A percentile compares a stretch with the other conserved stretches of the same genome.
Evolutionary conservation across 2,329 filamentous ascomycete species (phyloP).

Genomic region (Claviceps fusiformis): DNA sequence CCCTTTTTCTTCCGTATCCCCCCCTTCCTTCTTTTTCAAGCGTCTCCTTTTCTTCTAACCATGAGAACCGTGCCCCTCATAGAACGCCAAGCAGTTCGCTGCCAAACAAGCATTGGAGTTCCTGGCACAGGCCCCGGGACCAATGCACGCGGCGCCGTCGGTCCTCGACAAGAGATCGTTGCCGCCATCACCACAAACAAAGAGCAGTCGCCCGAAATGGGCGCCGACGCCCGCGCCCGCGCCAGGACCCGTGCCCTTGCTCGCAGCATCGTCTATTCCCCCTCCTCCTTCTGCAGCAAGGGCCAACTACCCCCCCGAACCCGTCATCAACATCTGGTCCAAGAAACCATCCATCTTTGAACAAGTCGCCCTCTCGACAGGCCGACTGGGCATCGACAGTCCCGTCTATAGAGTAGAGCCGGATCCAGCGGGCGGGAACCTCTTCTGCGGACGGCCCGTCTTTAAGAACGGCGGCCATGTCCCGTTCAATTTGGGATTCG

Average conservation of each 20-base stretch:
- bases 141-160: background rate
- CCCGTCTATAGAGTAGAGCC: conserved; percentile 22
- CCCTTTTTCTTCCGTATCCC: background rate
- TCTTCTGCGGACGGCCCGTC: conserved; percentile 23
- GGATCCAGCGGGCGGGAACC: conserved; percentile 9
- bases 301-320: background rate
- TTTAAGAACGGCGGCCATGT: conserved; percentile 19
- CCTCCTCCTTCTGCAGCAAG: background rate
- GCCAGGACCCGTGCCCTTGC: background rate
- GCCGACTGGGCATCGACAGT: conserved; percentile 15
- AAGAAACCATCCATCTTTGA: conserved; percentile 9
- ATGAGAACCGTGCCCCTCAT: background rate
- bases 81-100: conserved; percentile 38
- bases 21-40: background rate
- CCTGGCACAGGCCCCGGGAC: conserved; percentile 13
- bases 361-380: conserved; percentile 20
- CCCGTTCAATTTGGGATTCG: conserved; percentile 19
- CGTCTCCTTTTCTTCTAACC: background rate
- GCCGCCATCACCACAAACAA: background rate
- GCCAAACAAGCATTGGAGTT: conserved; percentile 33
- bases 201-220: background rate
- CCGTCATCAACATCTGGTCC: background rate
- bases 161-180: background rate
- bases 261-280: background rate
- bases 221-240: background rate